Conservation (phyloP, 2,329 filamentous ascomycete genomes). For the Talaromyces sp. region DNA sequence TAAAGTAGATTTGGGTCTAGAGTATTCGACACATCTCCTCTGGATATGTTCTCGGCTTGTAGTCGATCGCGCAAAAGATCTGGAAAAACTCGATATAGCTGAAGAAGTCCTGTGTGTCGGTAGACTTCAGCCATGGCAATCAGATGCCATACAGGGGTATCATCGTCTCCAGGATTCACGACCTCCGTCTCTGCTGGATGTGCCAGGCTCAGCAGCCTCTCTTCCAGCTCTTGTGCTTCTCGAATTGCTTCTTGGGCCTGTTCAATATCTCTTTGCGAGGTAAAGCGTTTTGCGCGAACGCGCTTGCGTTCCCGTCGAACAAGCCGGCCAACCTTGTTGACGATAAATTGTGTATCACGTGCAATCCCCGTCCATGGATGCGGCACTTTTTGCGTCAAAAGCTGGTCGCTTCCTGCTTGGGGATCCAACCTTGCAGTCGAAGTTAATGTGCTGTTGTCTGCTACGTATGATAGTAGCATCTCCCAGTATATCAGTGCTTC, state of each 20-base stretch:
- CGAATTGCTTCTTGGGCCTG: conserved; percentile 32
- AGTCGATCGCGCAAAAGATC: conserved; percentile 45
- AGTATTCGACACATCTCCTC: neutral
- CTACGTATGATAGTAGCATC: conserved; percentile 53
- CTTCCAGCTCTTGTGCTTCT: conserved; percentile 41
- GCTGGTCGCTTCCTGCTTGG: conserved; percentile 22
- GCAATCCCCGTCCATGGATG: conserved; percentile 39
- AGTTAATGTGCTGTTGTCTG: conserved; percentile 36
- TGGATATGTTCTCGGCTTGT: conserved; percentile 14
- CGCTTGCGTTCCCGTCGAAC: conserved; percentile 34
- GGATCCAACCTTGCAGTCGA: conserved; percentile 20
- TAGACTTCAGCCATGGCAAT: conserved; percentile 51
- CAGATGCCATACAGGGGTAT: conserved; percentile 51
- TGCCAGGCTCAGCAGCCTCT: conserved; percentile 43
- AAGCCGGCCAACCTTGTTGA: conserved; percentile 44
- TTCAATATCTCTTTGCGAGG: conserved; percentile 31
- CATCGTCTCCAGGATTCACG: conserved; percentile 48
- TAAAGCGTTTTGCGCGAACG: conserved; percentile 32
- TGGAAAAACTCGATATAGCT: conserved; percentile 53
- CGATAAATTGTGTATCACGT: conserved; percentile 32
- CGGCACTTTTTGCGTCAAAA: conserved; percentile 32
- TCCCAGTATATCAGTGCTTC: conserved; percentile 56
- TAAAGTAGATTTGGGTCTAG: neutral
- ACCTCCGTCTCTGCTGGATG: conserved; percentile 46
- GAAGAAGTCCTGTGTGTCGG: conserved; percentile 49